phyloP scores from a whole-genome alignment of 2,329 filamentous ascomycete genomes.

The Biscogniauxia sp. region DNA sequence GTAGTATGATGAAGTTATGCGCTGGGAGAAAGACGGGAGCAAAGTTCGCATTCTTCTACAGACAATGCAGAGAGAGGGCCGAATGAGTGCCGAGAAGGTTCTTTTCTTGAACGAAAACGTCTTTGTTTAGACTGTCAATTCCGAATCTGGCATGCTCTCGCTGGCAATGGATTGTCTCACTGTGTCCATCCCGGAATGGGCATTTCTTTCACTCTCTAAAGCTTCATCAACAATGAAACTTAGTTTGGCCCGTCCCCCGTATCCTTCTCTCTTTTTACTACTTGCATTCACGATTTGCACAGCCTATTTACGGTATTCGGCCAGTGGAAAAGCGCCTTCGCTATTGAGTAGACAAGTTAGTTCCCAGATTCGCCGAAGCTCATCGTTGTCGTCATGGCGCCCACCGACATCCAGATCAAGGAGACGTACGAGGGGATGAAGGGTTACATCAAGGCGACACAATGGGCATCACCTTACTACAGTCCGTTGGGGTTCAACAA shows the following conservation, averaged over 20 bases:
- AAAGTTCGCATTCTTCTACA: neutral
- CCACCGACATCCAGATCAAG: constrained; percentile 5
- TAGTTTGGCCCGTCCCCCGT: constrained; percentile 1
- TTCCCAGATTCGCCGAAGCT: constrained; percentile 2
- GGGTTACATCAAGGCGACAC: constrained; percentile 39
- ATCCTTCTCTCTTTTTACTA: constrained; percentile 3
- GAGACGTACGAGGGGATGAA: constrained; percentile 29
- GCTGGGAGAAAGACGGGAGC: too few relatives aligned
- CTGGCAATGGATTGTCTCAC: constrained; percentile 16
- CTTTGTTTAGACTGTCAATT: neutral
- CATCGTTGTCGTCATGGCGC: constrained; percentile 10
- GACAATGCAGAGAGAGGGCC: neutral
- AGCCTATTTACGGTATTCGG: neutral
- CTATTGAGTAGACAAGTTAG: neutral
- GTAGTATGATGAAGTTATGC: too few relatives aligned
- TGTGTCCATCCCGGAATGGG: constrained; percentile 20
- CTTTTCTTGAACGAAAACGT: neutral
- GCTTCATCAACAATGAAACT: constrained; percentile 24
- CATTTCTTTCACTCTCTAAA: constrained; percentile 22
- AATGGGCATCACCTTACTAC: constrained; percentile 41
- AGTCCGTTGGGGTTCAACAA: constrained; percentile 39
- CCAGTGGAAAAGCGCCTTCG: constrained; percentile 1
- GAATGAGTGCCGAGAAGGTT: neutral
- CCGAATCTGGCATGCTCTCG: constrained; percentile 18
- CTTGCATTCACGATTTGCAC: neutral